Evolutionary conservation across 1,284 basidiomycete species (phyloP).

Genomic region (Spongiforma sp.): DNA sequence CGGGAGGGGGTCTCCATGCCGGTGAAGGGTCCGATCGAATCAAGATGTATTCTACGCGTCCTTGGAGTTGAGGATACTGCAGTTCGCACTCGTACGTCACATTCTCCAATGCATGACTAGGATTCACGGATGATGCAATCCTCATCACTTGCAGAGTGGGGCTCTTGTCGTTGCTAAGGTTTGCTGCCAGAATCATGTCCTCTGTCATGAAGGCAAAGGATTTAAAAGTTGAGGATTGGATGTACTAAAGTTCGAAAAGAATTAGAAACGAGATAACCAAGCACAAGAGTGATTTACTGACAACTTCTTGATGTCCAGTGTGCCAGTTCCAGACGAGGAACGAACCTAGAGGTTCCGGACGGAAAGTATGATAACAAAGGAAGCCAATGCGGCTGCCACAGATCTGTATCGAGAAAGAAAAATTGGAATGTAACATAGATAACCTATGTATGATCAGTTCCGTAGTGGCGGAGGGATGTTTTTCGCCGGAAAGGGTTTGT

Average conservation of each 20-base stretch:
- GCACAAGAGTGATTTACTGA: constrained; percentile 36
- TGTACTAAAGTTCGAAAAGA: constrained; percentile 13
- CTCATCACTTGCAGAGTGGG: constrained; percentile 37
- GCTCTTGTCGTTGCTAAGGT: constrained; percentile 36
- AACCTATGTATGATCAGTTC: constrained; percentile 18
- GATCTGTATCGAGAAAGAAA: constrained; percentile 33
- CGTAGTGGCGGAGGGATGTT: constrained; percentile 24
- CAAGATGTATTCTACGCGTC: constrained; percentile 30
- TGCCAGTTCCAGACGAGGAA: constrained; percentile 64
- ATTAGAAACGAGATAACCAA: neutral
- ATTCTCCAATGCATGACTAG: constrained; percentile 26
- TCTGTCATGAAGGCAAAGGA: constrained; percentile 36
- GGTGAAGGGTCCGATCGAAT: constrained; percentile 64
- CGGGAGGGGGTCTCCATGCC: constrained; percentile 41
- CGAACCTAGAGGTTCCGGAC: constrained; percentile 30
- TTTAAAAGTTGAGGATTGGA: constrained; percentile 20
- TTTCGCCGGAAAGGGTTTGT: constrained; percentile 31
- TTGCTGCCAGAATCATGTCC: constrained; percentile 45
- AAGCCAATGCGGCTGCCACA: constrained; percentile 32
- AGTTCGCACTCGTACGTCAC: constrained; percentile 43
- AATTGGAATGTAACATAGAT: constrained; percentile 1
- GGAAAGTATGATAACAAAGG: constrained; percentile 19
- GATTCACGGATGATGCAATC: constrained; percentile 21
- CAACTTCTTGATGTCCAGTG: constrained; percentile 43
- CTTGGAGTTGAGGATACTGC: constrained; percentile 42